Evolutionary conservation across 192 early-diverging fungal genomes (phyloP), one percentile per base, ranked within the genome.

Genomic region (Umbelopsis vinacea): DNA sequence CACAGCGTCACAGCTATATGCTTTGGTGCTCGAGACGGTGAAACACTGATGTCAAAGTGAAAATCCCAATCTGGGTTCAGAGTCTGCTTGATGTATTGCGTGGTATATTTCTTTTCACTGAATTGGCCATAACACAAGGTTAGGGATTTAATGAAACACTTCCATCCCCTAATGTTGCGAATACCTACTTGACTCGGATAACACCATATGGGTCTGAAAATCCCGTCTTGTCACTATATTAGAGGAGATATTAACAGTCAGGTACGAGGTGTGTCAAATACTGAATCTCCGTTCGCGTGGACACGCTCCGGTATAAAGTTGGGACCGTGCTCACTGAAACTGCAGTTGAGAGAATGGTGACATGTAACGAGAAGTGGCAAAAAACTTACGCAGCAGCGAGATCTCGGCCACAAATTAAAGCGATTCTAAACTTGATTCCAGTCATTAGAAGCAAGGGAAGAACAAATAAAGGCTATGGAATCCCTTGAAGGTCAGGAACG

Each of bases 11-110:
- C 54, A 4, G 76, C 71, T 74, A 88, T 79, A 19, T 74, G 35
- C 21, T 67, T 48, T 14, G 80, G 75, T 26, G 81, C 66, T 46
- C 81, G 69, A 53, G 76, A 67, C 35, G 77, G 35, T 53, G 82
- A 53, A 23, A 90, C 53, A 9, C 72, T 76, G 72, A 91, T 83
- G 37, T 89, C 86, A 70, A 89, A 89, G 22, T 70, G 52, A 6
- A 71, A 83, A 43, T 90, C 84, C 92, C 92, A 94, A 8, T 72
- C 74, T 0, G 92, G 92, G 55, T 88, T 84, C 37, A 94, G 74
- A n/a, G 76, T 88, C 67, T 92, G 87, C 35, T 67, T 66, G 33
- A 91, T 57, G 2, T 92, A 83, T 15, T 81, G 73, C 4, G 92
- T 94, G 15, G 79, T 87, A 71, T 81, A 77, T 14, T 73, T 84